Evolutionary conservation across 2,329 filamentous ascomycete species (phyloP), one percentile per base, ranked within the genome.

Genomic region (Pseudocercospora musae): DNA sequence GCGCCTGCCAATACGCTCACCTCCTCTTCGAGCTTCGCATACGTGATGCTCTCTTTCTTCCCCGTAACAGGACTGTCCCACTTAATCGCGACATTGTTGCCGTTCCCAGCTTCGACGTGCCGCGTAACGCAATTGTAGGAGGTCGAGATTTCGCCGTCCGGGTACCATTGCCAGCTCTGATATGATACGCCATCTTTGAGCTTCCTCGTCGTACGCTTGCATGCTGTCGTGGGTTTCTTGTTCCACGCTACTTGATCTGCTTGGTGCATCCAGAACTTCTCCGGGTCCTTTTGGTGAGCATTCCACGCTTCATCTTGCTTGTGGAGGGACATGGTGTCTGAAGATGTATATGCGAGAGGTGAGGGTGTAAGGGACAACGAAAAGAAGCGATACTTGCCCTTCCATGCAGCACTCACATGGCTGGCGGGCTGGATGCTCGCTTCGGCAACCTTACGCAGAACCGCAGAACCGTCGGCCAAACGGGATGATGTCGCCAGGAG

Each of bases 11-110:
- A 84, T 4, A 87, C 84, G 75, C 94, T 89, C 1, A 97, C 91
- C 73, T 96, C 91, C 8, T 87, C 81, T 25, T 95, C 84, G 50
- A 98, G 79, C 76, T 90, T 81, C 4, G 78, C 78, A 73, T 98
- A 98, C 0, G 89, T 94, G 70, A 88, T 86, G 58, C 82, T 86
- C 76, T 88, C 83, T 75, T 92, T 92, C 8, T 82, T 82, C 1
- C 83, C 82, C 1, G 91, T 92, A 9, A 96, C 92, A 1, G 93
- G 91, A 67, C 89, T 94, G 75, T 97, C 93, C 82, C 90, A 97
- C 70, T 90, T 86, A 62, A 98, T 89, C 21, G 93, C 94, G 0
- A 88, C 82, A 55, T 84, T 79, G 50, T 89, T 82, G 13, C 92
- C 92, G 67, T 88, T 81, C n/a, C 93, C 91, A 5, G 85, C 86